Base-by-base conservation (phyloP, 1,284 basidiomycete species). In the Naganishia cerealis region DNA sequence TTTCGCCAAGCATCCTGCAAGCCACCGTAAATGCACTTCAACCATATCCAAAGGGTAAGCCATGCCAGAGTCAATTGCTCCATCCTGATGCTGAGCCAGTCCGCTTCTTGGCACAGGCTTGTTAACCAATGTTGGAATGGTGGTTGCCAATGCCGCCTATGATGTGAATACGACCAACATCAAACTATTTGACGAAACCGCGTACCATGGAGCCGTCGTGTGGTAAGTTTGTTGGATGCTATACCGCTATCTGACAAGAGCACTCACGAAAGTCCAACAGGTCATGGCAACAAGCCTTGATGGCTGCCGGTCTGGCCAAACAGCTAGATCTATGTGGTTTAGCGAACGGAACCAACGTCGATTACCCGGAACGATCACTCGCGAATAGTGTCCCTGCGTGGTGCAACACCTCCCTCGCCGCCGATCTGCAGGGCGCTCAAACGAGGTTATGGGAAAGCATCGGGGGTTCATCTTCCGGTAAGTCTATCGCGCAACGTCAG, bases 181-280 rank as follows among this genome's bases (percentile, higher is more conserved):
- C 3, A n/a, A 79, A 38, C 76, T 79, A 2, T 78, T 83, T 61
- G 75, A 77, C 65, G 78, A 82, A 53, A 75, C 75, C 7, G 77
- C 78, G n/a, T 83, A 83, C 72, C 83, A 84, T 71, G 82, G 82
- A 13, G 82, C 82, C 36, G 82, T 83, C 21, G 75, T 80, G 10
- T 83, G 82, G 79, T 40, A 16, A 26, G 40, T 59, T 13, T 13
- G n/a, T 13, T 50, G 1, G 21, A 9, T 24, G n/a, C 24, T 15
- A 50, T 50, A 24, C 46, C 5, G 38, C 9, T n/a, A 4, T 48
- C 18, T 9, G 7, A 40, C 21, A 43, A 40, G 38, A 6, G 6
- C 16, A 16, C 40, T 58, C 24, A 58, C 57, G 29, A 50, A 50
- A 13, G n/a, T 24, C 21, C n/a, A 58, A 21, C 21, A 66, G 48